Conservation (phyloP, 1,284 basidiomycete species). For the Gastroboletus turbinatus region DNA sequence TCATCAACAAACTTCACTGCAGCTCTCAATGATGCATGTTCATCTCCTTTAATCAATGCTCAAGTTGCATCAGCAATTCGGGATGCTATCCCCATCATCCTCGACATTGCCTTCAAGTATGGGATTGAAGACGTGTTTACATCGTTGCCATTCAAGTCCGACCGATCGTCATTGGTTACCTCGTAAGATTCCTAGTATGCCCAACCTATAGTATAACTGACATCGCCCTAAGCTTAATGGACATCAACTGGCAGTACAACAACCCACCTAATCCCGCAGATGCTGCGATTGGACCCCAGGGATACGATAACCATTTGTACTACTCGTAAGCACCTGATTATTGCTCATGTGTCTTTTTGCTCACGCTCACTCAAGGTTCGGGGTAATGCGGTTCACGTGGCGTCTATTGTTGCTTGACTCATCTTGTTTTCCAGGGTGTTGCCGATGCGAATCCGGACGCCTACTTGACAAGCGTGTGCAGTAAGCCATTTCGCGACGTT, state of each 20-base stretch:
- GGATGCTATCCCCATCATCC: constrained; percentile 52
- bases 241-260: constrained; percentile 70
- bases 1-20: constrained; percentile 43
- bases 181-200: constrained; percentile 27
- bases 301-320: constrained; percentile 81
- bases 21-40: constrained; percentile 38
- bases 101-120: constrained; percentile 41
- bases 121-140: constrained; percentile 30
- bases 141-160: constrained; percentile 16
- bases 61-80: constrained; percentile 47
- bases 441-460: constrained; percentile 62
- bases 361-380: constrained; percentile 46
- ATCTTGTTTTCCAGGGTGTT: constrained; percentile 50
- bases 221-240: constrained; percentile 62
- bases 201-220: constrained; percentile 2
- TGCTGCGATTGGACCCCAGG: constrained; percentile 64
- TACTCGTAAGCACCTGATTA: constrained; percentile 48
- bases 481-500: constrained; percentile 38
- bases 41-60: constrained; percentile 37
- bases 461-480: constrained; percentile 69
- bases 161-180: constrained; percentile 44
- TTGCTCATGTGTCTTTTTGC: neutral
- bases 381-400: constrained; percentile 49
- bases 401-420: constrained; percentile 8
- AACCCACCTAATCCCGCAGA: constrained; percentile 68